Conservation (phyloP, 169 alveolate genomes). For the Plasmodium knowlesi region DNA sequence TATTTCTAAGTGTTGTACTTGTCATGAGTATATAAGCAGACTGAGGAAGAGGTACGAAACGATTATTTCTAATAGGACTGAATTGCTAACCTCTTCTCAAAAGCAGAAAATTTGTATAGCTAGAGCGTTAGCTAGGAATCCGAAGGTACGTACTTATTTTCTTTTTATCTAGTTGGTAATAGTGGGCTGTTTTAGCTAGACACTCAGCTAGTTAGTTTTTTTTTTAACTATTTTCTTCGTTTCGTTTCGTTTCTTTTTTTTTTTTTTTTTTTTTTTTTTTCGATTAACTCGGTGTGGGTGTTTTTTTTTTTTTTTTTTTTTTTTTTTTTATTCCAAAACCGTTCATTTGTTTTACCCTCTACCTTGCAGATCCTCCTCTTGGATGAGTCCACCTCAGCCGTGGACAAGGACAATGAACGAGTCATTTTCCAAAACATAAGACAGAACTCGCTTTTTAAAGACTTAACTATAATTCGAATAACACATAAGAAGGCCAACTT, state of each 20-base stretch:
- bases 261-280: too few species aligned
- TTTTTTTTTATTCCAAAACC: background rate
- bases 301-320: background rate
- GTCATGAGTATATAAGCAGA: slow-evolving; percentile 56
- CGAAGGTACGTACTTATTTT: slow-evolving; percentile 27
- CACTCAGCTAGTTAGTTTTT: too few species aligned
- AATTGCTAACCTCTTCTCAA: slow-evolving; percentile 85
- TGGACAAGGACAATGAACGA: slow-evolving; percentile 80
- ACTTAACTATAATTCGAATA: slow-evolving; percentile 40
- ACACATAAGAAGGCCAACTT: slow-evolving; percentile 62
- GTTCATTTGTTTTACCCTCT: background rate
- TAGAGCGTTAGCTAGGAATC: slow-evolving; percentile 78
- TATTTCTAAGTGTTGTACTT: slow-evolving; percentile 46
- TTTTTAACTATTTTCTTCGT: too few species aligned
- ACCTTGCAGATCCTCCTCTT: slow-evolving; percentile 80
- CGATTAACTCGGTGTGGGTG: too few species aligned
- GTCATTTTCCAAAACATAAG: slow-evolving; percentile 74
- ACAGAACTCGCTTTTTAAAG: slow-evolving; percentile 16
- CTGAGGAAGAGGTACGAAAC: slow-evolving; percentile 64
- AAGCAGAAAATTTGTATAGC: slow-evolving; percentile 88
- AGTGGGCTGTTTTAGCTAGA: background rate
- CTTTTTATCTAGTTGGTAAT: background rate
- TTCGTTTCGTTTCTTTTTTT: too few species aligned
- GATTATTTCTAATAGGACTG: slow-evolving; percentile 13
- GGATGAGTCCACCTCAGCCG: slow-evolving; percentile 94